Base-by-base conservation (phyloP, 1,139 yeast genomes). In the Candida tropicalis region DNA sequence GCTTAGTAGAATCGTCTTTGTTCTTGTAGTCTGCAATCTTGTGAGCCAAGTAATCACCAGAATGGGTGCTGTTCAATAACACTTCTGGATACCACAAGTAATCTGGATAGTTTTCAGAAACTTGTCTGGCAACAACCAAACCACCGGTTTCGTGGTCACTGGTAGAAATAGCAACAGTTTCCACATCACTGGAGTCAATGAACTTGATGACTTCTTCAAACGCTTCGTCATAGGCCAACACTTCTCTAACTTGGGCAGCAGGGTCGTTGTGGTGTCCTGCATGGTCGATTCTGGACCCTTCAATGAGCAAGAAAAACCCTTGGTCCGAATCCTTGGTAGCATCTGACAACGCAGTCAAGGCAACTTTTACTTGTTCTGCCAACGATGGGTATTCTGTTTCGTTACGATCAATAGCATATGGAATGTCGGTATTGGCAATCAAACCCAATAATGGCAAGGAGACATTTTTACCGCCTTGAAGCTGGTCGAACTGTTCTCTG, bases 131-230 rank as follows among this genome's bases (percentile, higher is more conserved):
- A 38, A 86, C 75, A 22, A 68, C 71, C 39, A 89, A 70, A 0
- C 97, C 97, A 49, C 97, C 97, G 36, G 97, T 89, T 61, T 89
- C 97, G 63, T 89, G 97, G 60, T 89, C 97, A 26, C 95, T 84
- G 1, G 96, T 87, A 16, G 90, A 79, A 33, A 89, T 69, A 24
- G 88, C 75, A 40, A 85, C 68, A 0, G 96, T 87, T 49, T 87
- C 96, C 10, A 77, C 79, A 40, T 84, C 85, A 3, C 83, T 60
- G 11, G 72, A 57, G 48, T 84, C 79, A 36, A 85, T 87, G 60
- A 80, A 88, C 32, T 85, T 80, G 38, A 78, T 62, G 2, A 82
- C 95, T 8, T 85, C 84, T 47, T 74, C 60, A 63, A 85, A 87
- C 3, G 96, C 89, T 42, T 76, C 80, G 59, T 87, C 95, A 60